Evolutionary conservation across 2,329 filamentous ascomycete species (phyloP).

Genomic region (Aspergillus bombycis): DNA sequence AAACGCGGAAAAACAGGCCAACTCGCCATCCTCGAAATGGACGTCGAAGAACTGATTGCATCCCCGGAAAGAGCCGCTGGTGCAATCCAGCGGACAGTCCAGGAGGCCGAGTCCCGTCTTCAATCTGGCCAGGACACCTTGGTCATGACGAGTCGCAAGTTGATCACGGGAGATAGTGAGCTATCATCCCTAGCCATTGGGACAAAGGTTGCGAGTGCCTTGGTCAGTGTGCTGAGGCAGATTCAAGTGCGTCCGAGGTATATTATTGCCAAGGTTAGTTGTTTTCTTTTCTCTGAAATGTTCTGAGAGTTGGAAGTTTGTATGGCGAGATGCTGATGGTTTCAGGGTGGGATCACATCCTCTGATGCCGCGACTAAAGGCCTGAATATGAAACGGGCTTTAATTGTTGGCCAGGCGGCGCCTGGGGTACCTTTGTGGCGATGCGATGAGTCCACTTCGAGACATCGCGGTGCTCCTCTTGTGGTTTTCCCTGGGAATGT

Average conservation of each 20-base stretch:
- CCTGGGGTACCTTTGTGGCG: slow-evolving; percentile 63
- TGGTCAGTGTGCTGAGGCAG: slow-evolving; percentile 54
- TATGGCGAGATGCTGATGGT: neutral
- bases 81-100: slow-evolving; percentile 28
- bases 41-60: slow-evolving; percentile 53
- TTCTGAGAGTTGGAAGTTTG: too few species aligned
- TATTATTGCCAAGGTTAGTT: slow-evolving; percentile 56
- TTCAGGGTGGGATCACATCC: slow-evolving; percentile 60
- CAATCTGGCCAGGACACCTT: slow-evolving; percentile 55
- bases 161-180: slow-evolving; percentile 55
- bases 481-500: slow-evolving; percentile 64
- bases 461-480: slow-evolving; percentile 57
- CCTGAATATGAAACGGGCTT: slow-evolving; percentile 56
- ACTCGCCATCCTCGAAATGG: slow-evolving; percentile 52
- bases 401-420: slow-evolving; percentile 60
- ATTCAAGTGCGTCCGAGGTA: slow-evolving; percentile 57
- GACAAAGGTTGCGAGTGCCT: slow-evolving; percentile 52
- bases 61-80: slow-evolving; percentile 32
- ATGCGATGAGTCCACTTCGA: slow-evolving; percentile 57
- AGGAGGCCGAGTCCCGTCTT: slow-evolving; percentile 47
- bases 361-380: slow-evolving; percentile 63
- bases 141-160: slow-evolving; percentile 61
- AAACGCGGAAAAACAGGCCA: slow-evolving; percentile 38
- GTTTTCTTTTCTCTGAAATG: neutral
- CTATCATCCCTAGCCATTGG: slow-evolving; percentile 59